Conservation (phyloP, 2,329 filamentous ascomycete genomes). For the Magnaporthiopsis rhizophila region DNA sequence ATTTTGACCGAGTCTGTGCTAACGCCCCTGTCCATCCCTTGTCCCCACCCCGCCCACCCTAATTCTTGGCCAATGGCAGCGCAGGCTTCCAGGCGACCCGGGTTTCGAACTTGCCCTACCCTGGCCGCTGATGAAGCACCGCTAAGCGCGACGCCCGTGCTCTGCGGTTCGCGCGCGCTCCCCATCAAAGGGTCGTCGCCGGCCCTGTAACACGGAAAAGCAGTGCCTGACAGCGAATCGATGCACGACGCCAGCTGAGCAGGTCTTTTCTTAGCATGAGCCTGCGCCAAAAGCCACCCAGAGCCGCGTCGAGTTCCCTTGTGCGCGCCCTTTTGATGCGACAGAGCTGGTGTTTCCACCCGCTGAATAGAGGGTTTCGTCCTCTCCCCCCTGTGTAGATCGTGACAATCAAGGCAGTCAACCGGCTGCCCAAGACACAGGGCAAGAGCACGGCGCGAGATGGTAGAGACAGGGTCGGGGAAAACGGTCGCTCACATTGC, state of each 20-base stretch:
- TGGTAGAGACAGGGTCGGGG: neutral
- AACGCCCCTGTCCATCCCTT: neutral
- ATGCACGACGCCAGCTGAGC: neutral
- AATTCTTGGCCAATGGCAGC: constrained; percentile 7
- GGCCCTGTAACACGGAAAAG: neutral
- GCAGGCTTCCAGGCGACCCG: constrained; percentile 23
- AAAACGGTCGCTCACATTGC: neutral
- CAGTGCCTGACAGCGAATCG: neutral
- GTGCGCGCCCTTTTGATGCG: neutral
- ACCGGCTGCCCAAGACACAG: neutral
- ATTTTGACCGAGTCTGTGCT: constrained; percentile 1
- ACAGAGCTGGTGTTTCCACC: neutral
- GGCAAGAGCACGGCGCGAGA: neutral
- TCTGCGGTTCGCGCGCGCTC: neutral
- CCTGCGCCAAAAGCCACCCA: no score
- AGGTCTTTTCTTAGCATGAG: no score
- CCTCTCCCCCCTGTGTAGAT: neutral
- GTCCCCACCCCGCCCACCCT: neutral
- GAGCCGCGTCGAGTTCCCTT: neutral
- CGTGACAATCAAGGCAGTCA: neutral
- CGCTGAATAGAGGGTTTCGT: neutral
- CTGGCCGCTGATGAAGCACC: constrained; percentile 29
- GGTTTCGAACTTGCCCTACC: constrained; percentile 24
- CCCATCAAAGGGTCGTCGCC: neutral
- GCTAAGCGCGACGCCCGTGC: constrained; percentile 12